phyloP scores from a whole-genome alignment of 495 filamentous ascomycete species.

The Talaromyces trachyspermus region DNA sequence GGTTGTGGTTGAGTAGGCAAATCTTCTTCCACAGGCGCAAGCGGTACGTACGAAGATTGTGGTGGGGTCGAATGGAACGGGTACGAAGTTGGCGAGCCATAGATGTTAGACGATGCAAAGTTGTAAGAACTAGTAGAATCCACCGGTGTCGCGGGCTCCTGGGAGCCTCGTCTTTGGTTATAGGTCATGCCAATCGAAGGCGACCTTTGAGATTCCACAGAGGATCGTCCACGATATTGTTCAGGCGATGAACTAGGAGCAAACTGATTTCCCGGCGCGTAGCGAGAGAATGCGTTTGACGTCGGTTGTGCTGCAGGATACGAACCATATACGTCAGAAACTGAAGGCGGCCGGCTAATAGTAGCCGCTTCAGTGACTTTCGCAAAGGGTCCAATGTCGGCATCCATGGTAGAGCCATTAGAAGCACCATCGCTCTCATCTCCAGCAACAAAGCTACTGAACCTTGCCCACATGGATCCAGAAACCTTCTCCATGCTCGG shows the following conservation, averaged over 20 bases:
- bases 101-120: conserved; percentile 17
- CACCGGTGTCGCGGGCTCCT: conserved; percentile 30
- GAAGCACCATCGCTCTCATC: conserved; percentile 66
- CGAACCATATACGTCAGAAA: conserved; percentile 67
- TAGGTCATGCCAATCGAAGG: conserved; percentile 22
- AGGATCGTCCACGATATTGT: conserved; percentile 36
- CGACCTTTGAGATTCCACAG: conserved; percentile 41
- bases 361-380: conserved; percentile 72
- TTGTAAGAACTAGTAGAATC: conserved; percentile 28
- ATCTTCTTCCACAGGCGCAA: conserved; percentile 40
- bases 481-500: conserved; percentile 94
- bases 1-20: conserved; percentile 21
- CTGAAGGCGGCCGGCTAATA: conserved; percentile 73
- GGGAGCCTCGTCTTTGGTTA: conserved; percentile 34
- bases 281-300: conserved; percentile 47
- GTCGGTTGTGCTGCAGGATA: conserved; percentile 32
- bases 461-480: conserved; percentile 75
- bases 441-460: conserved; percentile 91
- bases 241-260: conserved; percentile 43
- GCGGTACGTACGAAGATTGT: conserved; percentile 41
- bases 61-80: conserved; percentile 44
- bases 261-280: conserved; percentile 51
- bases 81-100: conserved; percentile 28
- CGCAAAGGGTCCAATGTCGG: conserved; percentile 70
- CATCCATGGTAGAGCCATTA: conserved; percentile 48